Evolutionary conservation across 2,329 filamentous ascomycete genomes (phyloP), one percentile per base, ranked within the genome.

Genomic region (Leptographium procerum): DNA sequence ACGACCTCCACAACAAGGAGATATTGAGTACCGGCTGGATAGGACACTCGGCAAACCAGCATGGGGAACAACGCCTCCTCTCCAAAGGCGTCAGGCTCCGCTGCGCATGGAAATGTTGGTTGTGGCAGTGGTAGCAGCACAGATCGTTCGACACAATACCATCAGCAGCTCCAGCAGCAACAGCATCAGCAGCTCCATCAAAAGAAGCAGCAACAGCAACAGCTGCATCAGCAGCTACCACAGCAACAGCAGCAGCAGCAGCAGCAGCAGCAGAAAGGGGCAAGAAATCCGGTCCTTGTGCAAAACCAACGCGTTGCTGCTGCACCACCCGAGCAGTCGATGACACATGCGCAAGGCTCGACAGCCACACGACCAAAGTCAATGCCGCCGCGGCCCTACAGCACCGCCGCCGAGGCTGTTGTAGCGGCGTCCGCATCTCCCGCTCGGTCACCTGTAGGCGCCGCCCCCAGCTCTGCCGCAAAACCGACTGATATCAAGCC

Each of bases 291-390:
- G 66, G 78, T 81, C 66, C 75, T 79, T 60, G 76, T 80, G 63
- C 79, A 82, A 63, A 73, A 76, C 62, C 79, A 81, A 64, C 76
- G 80, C 63, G 79, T 77, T 60, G 78, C 77, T 65, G 78, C 77
- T 65, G 82, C 79, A 58, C 81, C 82, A 54, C 83, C 83, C 60
- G 83, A 85, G 71, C 77, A 79, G 57, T 84, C 83, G 55, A 76
- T 82, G 62, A 77, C 82, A 63, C 81, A 83, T 69, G 82, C 82
- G 55, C 77, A 80, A 59, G 81, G 80, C 64, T 81, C 79, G 59
- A 80, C 77, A 58, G 56, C 66, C 66, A 2, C 60, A 9, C 43
- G 19, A 22, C 40, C 26, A 22, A 29, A 16, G 34, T 47, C 53
- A 22, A 50, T 50, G 47, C 26, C 33, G 52, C 24, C 52, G 9